phyloP scores from a whole-genome alignment of 257 asterid genomes.

The Solanum boliviense region DNA sequence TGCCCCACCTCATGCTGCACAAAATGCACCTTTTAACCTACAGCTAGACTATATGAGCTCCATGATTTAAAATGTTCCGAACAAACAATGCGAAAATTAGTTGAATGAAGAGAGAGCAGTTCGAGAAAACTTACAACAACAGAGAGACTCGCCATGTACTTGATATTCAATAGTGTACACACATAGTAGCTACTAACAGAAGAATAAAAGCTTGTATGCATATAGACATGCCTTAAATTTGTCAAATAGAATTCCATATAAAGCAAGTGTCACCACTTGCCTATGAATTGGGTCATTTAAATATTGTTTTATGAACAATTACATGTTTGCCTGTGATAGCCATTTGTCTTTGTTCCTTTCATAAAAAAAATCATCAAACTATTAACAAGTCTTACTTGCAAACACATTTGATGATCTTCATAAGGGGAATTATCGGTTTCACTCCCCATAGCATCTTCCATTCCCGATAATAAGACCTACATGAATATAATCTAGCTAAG shows the following conservation, averaged over 20 bases:
- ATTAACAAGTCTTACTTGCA: slow-evolving; percentile 33
- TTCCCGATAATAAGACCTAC: slow-evolving; percentile 24
- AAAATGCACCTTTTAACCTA: neutral
- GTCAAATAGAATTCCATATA: neutral
- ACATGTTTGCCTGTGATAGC: neutral
- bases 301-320: neutral
- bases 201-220: neutral
- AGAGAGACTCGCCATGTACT: neutral
- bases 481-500: neutral
- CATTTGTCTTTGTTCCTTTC: neutral
- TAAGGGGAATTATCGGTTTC: slow-evolving; percentile 16
- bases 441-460: slow-evolving; percentile 5
- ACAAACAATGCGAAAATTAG: neutral
- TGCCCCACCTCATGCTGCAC: slow-evolving; percentile 84
- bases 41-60: neutral
- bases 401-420: slow-evolving; percentile 42
- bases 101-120: neutral
- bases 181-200: neutral
- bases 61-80: neutral
- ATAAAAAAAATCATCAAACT: neutral
- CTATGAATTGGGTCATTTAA: neutral
- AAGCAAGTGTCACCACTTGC: neutral
- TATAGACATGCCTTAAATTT: neutral
- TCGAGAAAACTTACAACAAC: neutral
- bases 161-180: neutral